phyloP scores from a whole-genome alignment of 768 basidiomycete species.

The Grammothele lineata region DNA sequence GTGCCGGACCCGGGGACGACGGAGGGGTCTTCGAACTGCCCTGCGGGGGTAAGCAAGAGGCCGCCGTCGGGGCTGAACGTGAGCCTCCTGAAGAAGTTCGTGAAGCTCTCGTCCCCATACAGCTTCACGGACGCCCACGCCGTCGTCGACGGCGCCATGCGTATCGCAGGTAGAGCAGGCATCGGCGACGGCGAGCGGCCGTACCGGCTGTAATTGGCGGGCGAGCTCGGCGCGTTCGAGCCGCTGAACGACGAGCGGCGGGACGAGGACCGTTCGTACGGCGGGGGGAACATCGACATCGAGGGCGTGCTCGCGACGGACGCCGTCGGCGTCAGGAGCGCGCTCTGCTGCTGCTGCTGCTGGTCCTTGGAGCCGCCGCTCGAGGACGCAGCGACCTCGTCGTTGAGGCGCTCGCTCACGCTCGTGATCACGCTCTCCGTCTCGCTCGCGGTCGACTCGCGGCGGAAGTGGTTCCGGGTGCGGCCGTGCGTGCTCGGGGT shows the following conservation, averaged over 20 bases:
- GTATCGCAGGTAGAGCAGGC: conserved; percentile 91
- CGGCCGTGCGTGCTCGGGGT: conserved; percentile 60
- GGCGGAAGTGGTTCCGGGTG: conserved; percentile 57
- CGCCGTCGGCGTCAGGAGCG: conserved; percentile 60
- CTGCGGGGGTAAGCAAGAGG: conserved; percentile 90
- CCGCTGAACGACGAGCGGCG: conserved; percentile 67
- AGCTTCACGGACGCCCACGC: conserved; percentile 71
- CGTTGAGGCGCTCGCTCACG: conserved; percentile 50
- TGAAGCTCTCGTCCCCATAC: conserved; percentile 93
- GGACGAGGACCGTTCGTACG: conserved; percentile 62
- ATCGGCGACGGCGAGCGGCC: conserved; percentile 86
- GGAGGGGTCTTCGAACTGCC: conserved; percentile 93
- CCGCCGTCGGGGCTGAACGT: conserved; percentile 95
- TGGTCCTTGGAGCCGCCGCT: conserved; percentile 15
- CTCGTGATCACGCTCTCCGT: conserved; percentile 55
- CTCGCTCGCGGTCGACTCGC: conserved; percentile 75
- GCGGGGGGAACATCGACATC: conserved; percentile 58
- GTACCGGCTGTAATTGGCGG: conserved; percentile 53
- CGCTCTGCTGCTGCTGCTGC: conserved; percentile 30
- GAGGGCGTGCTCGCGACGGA: conserved; percentile 68
- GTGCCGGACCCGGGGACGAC: conserved; percentile 37
- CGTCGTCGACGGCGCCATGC: conserved; percentile 49
- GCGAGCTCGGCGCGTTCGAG: conserved; percentile 76
- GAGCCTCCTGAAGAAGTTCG: conserved; percentile 92
- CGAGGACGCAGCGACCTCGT: conserved; percentile 38